Evolutionary conservation across 768 basidiomycete genomes (phyloP), one percentile per base, ranked within the genome.

Genomic region (Serendipita vermifera): DNA sequence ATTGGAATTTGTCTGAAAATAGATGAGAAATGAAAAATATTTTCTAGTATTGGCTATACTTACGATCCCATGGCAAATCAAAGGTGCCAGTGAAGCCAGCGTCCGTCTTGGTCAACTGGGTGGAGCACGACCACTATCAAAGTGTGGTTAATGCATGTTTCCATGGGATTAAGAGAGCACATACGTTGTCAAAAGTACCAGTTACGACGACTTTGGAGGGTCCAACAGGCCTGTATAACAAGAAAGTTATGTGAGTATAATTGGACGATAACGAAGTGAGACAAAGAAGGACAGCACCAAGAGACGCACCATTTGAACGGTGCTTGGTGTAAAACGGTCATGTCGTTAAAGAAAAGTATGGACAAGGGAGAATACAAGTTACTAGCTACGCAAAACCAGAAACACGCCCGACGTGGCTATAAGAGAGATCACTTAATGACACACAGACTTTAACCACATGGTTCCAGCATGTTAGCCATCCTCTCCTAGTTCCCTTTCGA

Each of bases 171-270:
- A 24, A n/a, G 31, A 17, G 46, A 27, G 22, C 15, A 59, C 79
- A 60, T 65, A 85, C 86, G 68, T 83, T 70, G 73, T 89, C 86
- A 66, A 88, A 89, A 29, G 82, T 77, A 33, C 87, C 87, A 20
- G 84, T 86, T 57, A 82, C 77, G 64, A 85, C 75, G 59, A 87
- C 85, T 46, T 71, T 51, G 5, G 46, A 51, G 9, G 46, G 46
- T 15, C 46, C 46, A n/a, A 31, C 46, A 7, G 46, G 46, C 9
- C 46, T 51, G 46, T 51, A 27, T 20, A 31, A 27, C n/a, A n/a
- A n/a, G n/a, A n/a, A n/a, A 51, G n/a, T 36, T n/a, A n/a, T 11
- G 22, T 22, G 46, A 31, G 22, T 15, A 31, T 51, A 22, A 51
- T 22, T 51, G 32, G 22, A 31, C 22, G 22, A 22, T n/a, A 15